A percentile compares a stretch with the other conserved stretches of the same genome.
Evolutionary conservation across 2,329 filamentous ascomycete species (phyloP).

Genomic region (Aaosphaeria pasadenensis): DNA sequence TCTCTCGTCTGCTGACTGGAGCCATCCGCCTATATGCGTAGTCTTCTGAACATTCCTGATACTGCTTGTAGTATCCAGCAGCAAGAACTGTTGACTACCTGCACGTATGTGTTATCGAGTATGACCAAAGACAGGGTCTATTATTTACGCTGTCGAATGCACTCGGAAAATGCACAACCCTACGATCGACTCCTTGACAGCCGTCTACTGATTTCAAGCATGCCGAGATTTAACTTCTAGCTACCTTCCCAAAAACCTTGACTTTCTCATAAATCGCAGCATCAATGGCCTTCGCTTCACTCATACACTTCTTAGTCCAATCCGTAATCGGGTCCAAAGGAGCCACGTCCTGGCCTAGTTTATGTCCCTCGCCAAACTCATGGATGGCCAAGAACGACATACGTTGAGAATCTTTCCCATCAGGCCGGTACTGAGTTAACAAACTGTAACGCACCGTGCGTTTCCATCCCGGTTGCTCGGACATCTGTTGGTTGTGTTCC

Average conservation of each 20-base stretch:
- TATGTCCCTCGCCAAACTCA: slow-evolving; percentile 25
- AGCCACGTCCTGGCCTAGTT: slow-evolving; percentile 22
- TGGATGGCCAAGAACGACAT: slow-evolving; percentile 25
- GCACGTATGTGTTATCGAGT: no score
- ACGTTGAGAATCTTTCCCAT: slow-evolving; percentile 6
- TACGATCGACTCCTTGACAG: no score
- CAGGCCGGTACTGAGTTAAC: slow-evolving; percentile 10
- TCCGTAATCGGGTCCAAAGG: slow-evolving; percentile 26
- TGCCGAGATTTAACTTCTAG: not conserved
- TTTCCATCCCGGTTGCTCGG: slow-evolving; percentile 23
- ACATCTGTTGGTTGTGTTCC: slow-evolving; percentile 33
- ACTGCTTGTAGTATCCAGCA: no score
- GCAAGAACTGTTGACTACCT: no score
- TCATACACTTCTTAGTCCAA: slow-evolving; percentile 28
- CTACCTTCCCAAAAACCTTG: slow-evolving; percentile 7
- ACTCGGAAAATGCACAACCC: no score
- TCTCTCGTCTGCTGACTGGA: no score
- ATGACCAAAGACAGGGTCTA: no score
- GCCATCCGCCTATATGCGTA: no score
- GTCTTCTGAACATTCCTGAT: no score
- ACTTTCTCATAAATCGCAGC: slow-evolving; percentile 24
- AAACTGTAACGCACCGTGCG: slow-evolving; percentile 21
- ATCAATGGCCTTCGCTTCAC: slow-evolving; percentile 20
- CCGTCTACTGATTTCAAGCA: no score
- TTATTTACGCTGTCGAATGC: no score